Base-by-base conservation (phyloP, 352 stramenopile species). In the Phytophthora idaei region DNA sequence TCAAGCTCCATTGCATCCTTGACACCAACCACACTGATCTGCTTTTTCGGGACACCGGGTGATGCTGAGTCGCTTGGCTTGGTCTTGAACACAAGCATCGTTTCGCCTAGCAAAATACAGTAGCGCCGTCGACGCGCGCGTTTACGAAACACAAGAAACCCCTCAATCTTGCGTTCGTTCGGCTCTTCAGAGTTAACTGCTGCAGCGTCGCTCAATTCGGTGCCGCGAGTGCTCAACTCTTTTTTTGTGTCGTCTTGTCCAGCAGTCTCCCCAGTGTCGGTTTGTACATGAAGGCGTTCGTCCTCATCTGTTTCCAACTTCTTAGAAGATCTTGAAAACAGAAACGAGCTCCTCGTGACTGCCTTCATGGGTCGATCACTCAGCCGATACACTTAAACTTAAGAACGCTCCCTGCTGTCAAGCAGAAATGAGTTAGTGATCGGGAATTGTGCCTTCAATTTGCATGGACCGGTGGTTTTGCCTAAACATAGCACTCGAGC, bases 1-100 rank as follows among this genome's bases (percentile, higher is more conserved):
- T 91, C 83, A 37, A 94, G 73, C 17, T 88, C 74, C 44, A 81
- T 61, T 5, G 81, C 81, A 58, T 90, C 80, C 39, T 89, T 89
- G 9, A 84, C 80, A 6, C 81, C 85, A 9, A 87, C 73, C 10
- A 94, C 82, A 21, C 73, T 76, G 54, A 89, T 88, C 42, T 76
- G 72, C 25, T 90, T 90, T 59, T 87, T 85, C 14, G 74, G 64
- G 6, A 62, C 53, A 27, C 58, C 50, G 10, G 72, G 73, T 21
- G 64, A 78, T 6, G 78, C 42, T 21, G 57, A 48, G 48, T 74
- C 66, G 14, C 75, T 73, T 25, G 87, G 81, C 48, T 92, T 91
- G 46, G 25, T 81, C 25, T 81, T 82, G 64, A 90, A 90, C 7
- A 90, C 80, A 39, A 85, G 69, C 42, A 94, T 64, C 1, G 66